Evolutionary conservation across 2,329 filamentous ascomycete genomes (phyloP).

Genomic region (Hymenoscyphus occultus): DNA sequence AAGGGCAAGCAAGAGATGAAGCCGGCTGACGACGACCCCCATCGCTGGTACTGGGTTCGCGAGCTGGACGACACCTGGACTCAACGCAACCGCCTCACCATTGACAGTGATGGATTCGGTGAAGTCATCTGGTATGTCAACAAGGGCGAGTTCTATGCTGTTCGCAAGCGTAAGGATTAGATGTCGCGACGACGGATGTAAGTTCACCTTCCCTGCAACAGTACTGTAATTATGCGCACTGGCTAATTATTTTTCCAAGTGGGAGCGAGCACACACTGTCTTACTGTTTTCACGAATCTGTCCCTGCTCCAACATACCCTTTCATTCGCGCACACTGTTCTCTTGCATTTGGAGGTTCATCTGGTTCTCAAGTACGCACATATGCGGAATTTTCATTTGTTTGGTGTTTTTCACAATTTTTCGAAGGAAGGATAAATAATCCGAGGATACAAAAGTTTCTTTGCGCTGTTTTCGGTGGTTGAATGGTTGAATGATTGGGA

Average conservation of each 20-base stretch:
- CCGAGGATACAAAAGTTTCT: no score
- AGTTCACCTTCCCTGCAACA: neutral
- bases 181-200: neutral
- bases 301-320: no score
- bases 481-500: no score
- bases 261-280: neutral
- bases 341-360: no score
- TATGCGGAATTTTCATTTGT: no score
- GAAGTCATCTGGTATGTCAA: conserved; percentile 58
- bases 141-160: conserved; percentile 59
- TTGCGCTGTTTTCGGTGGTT: no score
- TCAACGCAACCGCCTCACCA: conserved; percentile 56
- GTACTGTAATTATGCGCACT: neutral
- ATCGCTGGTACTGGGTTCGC: conserved; percentile 59
- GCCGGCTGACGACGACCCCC: conserved; percentile 57
- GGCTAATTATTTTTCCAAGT: neutral
- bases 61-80: conserved; percentile 60
- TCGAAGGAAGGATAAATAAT: no score
- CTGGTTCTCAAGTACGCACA: no score
- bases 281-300: no score
- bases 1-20: conserved; percentile 54
- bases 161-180: conserved; percentile 44
- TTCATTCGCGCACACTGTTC: no score
- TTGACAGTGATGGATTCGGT: conserved; percentile 53
- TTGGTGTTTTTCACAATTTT: no score